Percentiles rank a stretch among this genome's conserved stretches.
These are phyloP conservation scores for Kodamaea hsintzibuensis DNA, from an alignment of 805 yeast genomes.

Conservation along the genomic window DNA sequence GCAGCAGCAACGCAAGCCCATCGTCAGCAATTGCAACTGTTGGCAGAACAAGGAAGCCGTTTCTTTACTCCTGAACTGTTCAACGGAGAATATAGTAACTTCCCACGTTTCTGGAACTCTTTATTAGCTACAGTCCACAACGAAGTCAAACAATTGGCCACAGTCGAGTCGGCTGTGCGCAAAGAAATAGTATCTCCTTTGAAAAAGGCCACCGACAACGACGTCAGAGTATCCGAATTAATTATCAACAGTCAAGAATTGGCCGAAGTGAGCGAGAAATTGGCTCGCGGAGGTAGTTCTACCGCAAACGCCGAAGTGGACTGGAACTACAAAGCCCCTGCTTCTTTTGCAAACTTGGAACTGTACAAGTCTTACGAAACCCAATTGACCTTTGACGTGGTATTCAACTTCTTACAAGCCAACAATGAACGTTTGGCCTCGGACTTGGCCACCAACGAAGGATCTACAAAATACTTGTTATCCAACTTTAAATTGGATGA, in stretches of 20 bases:
- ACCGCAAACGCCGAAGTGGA: slow-evolving; percentile 45
- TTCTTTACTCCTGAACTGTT: slow-evolving; percentile 19
- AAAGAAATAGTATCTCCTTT: slow-evolving; percentile 58
- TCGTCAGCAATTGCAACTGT: slow-evolving; percentile 21
- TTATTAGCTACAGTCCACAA: slow-evolving; percentile 51
- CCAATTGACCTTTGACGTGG: slow-evolving; percentile 59
- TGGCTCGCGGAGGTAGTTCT: slow-evolving; percentile 16
- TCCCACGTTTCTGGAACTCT: slow-evolving; percentile 48
- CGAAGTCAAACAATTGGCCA: slow-evolving; percentile 49
- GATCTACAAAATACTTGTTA: slow-evolving; percentile 63
- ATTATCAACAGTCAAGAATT: slow-evolving; percentile 48
- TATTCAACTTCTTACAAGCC: slow-evolving; percentile 57
- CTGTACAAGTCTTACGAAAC: slow-evolving; percentile 63
- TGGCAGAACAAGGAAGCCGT: slow-evolving; percentile 22
- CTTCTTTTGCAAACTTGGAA: slow-evolving; percentile 72
- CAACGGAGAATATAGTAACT: slow-evolving; percentile 36
- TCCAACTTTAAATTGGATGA: slow-evolving; percentile 38
- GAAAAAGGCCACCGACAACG: slow-evolving; percentile 52
- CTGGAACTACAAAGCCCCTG: slow-evolving; percentile 82
- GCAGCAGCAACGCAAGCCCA: slow-evolving; percentile 15
- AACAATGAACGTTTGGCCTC: slow-evolving; percentile 26
- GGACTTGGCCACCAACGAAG: slow-evolving; percentile 49
- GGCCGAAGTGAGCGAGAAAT: slow-evolving; percentile 35
- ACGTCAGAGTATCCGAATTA: slow-evolving; percentile 56
- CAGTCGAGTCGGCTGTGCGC: slow-evolving; percentile 47